A percentile compares a stretch with the other conserved stretches of the same genome.
phyloP scores from a whole-genome alignment of 2,329 filamentous ascomycete species.

The Macrophomina pseudophaseolina region DNA sequence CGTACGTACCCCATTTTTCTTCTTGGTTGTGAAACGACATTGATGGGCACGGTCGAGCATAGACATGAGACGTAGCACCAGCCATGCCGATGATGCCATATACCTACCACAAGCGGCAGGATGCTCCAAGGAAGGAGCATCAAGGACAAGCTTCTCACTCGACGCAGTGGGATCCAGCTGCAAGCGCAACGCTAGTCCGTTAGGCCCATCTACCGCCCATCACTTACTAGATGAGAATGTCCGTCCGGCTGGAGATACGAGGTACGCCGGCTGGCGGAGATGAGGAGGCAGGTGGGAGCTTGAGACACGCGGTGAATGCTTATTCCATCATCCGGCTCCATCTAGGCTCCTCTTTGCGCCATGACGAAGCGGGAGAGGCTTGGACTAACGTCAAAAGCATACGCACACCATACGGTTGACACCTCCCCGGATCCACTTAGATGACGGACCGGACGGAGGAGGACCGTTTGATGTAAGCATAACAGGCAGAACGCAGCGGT shows the following conservation, averaged over 20 bases:
- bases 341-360: neutral
- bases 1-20: neutral
- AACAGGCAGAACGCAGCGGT: neutral
- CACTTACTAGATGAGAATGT: constrained; percentile 20
- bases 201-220: constrained; percentile 6
- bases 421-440: constrained; percentile 5
- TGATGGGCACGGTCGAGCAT: neutral
- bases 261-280: neutral
- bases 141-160: constrained; percentile 2
- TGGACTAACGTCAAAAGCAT: constrained; percentile 1
- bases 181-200: neutral
- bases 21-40: constrained; percentile 8
- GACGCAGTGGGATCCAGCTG: neutral
- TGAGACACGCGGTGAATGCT: neutral
- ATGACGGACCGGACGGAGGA: constrained; percentile 1
- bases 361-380: constrained; percentile 3
- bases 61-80: constrained; percentile 5
- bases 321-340: constrained; percentile 13
- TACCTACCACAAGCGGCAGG: neutral
- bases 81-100: constrained; percentile 1
- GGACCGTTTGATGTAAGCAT: constrained; percentile 19
- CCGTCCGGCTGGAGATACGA: constrained; percentile 16
- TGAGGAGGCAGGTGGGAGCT: neutral
- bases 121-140: neutral
- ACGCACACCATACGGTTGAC: neutral